Evolutionary conservation across 352 stramenopile species (phyloP).

Genomic region (Globisporangium emineosum): DNA sequence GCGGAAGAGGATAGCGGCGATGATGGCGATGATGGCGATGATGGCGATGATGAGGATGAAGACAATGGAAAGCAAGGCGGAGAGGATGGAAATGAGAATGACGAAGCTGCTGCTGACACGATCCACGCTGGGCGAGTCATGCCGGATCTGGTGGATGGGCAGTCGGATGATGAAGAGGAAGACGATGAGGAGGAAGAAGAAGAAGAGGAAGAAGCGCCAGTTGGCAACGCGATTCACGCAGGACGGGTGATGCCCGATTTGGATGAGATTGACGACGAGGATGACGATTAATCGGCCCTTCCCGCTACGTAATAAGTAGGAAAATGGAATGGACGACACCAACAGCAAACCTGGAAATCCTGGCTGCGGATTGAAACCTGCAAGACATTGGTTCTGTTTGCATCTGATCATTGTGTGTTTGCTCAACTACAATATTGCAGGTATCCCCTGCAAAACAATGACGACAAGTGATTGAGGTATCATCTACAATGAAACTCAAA

Average conservation of each 20-base stretch:
- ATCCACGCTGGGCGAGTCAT: constrained; percentile 18
- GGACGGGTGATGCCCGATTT: constrained; percentile 57
- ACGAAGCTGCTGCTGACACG: not conserved
- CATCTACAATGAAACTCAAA: not conserved
- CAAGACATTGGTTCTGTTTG: too few species aligned
- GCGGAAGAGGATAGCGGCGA: constrained; percentile 34
- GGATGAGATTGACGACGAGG: constrained; percentile 40
- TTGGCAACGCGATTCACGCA: constrained; percentile 32
- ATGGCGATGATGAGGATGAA: not conserved
- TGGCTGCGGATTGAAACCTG: not conserved
- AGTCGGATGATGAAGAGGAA: constrained; percentile 23
- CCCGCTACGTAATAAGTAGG: too few species aligned
- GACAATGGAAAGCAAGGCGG: not conserved
- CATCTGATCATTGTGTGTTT: not conserved
- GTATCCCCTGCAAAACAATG: not conserved
- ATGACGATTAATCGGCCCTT: constrained; percentile 12
- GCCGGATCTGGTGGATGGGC: constrained; percentile 6
- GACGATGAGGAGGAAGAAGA: constrained; percentile 25
- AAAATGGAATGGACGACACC: too few species aligned
- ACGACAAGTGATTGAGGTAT: not conserved
- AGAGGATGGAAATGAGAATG: constrained; percentile 12
- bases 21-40: not conserved
- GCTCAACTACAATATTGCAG: too few species aligned
- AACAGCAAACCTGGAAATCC: not conserved
- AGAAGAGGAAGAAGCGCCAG: not conserved